phyloP scores from a whole-genome alignment of 2,329 filamentous ascomycete species.

The Colletotrichum sp. region DNA sequence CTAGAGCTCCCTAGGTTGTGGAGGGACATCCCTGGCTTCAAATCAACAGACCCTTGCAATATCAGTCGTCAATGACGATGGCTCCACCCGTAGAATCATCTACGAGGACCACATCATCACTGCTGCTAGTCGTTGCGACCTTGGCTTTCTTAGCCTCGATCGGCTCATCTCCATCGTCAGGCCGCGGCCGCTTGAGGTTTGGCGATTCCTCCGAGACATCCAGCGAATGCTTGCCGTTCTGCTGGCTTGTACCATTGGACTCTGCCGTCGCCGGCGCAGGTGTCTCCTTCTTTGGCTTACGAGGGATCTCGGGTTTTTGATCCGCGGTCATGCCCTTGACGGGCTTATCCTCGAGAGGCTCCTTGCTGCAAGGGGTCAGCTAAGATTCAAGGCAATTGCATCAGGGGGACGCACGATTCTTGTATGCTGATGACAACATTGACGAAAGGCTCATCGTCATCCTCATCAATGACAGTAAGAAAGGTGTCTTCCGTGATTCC shows the following conservation, averaged over 20 bases:
- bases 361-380: slow-evolving; percentile 43
- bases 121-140: slow-evolving; percentile 36
- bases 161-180: slow-evolving; percentile 46
- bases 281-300: slow-evolving; percentile 53
- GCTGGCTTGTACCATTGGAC: slow-evolving; percentile 44
- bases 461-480: slow-evolving; percentile 84
- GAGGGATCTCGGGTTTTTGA: slow-evolving; percentile 54
- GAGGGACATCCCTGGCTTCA: background rate
- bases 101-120: slow-evolving; percentile 45
- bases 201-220: slow-evolving; percentile 37
- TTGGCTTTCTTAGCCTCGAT: slow-evolving; percentile 55
- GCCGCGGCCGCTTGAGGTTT: slow-evolving; percentile 51
- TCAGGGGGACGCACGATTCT: slow-evolving; percentile 55
- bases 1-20: background rate
- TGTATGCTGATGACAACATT: slow-evolving; percentile 79
- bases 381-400: background rate
- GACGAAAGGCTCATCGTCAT: slow-evolving; percentile 75
- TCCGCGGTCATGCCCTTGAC: slow-evolving; percentile 53
- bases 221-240: slow-evolving; percentile 45
- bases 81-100: slow-evolving; percentile 53
- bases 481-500: slow-evolving; percentile 78
- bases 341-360: slow-evolving; percentile 53
- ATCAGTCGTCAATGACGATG: slow-evolving; percentile 70
- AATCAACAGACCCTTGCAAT: background rate
- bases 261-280: slow-evolving; percentile 20